Percentiles rank a stretch among this genome's conserved stretches.
Conservation (phyloP, 805 yeast genomes). For the Yarrowia yakushimensis region DNA sequence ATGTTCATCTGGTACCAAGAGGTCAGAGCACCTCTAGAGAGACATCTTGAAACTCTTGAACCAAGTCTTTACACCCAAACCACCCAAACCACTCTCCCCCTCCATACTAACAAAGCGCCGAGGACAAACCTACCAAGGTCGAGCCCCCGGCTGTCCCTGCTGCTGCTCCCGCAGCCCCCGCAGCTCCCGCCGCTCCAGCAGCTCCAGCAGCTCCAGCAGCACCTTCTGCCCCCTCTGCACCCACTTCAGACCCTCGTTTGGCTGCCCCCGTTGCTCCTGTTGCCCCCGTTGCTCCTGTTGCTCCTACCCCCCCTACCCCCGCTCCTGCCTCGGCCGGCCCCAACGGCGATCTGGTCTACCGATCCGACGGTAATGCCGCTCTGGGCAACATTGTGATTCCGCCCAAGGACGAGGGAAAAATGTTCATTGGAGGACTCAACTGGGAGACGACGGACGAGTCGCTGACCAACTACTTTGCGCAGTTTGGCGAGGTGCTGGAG, state of each 20-base stretch:
- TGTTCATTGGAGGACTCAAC: constrained; percentile 95
- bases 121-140: constrained; percentile 31
- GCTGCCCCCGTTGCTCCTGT: constrained; percentile 27
- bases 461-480: constrained; percentile 72
- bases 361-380: constrained; percentile 12
- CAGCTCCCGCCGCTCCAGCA: constrained; percentile 26
- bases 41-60: too few relatives aligned
- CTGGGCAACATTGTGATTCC: constrained; percentile 47
- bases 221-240: constrained; percentile 25
- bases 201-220: constrained; percentile 28
- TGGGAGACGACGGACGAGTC: constrained; percentile 97
- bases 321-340: not conserved
- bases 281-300: constrained; percentile 28
- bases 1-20: too few relatives aligned
- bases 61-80: too few relatives aligned
- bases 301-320: constrained; percentile 22
- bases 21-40: too few relatives aligned
- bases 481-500: constrained; percentile 85
- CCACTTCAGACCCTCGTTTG: constrained; percentile 29
- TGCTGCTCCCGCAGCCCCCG: constrained; percentile 27
- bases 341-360: constrained; percentile 2
- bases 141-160: constrained; percentile 6
- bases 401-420: constrained; percentile 74
- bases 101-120: constrained; percentile 35
- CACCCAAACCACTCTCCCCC: too few relatives aligned